phyloP scores from a whole-genome alignment of 1,284 basidiomycete species.

The Ceratobasidium sp. region DNA sequence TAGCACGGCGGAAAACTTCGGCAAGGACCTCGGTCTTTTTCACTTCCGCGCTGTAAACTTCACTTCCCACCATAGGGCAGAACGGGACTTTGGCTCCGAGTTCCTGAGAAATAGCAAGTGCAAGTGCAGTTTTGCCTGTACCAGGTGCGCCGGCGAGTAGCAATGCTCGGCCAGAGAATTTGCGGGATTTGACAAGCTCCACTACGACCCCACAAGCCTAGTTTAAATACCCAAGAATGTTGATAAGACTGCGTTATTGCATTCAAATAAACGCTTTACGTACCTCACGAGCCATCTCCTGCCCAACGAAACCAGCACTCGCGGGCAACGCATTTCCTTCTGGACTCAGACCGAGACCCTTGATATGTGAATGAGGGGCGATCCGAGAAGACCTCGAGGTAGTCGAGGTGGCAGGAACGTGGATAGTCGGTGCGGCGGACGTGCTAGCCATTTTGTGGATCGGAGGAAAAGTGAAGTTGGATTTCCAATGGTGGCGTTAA shows the following conservation, averaged over 20 bases:
- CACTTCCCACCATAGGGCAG: constrained; percentile 97
- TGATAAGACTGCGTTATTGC: background rate
- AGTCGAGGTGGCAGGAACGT: constrained; percentile 19
- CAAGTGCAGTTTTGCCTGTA: constrained; percentile 96
- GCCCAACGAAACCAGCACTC: constrained; percentile 91
- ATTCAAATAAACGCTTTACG: constrained; percentile 49
- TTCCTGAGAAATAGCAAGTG: constrained; percentile 94
- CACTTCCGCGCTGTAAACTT: constrained; percentile 97
- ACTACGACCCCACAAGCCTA: constrained; percentile 92
- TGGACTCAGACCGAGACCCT: constrained; percentile 90
- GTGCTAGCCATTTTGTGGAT: constrained; percentile 35
- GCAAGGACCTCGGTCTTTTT: constrained; percentile 99
- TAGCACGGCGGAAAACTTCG: constrained; percentile 94
- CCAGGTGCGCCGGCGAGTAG: constrained; percentile 91
- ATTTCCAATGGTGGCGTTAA: constrained; percentile 23
- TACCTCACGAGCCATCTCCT: constrained; percentile 91
- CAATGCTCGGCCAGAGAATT: constrained; percentile 92
- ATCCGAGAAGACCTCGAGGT: constrained; percentile 79
- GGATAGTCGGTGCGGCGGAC: constrained; percentile 26
- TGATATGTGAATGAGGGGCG: constrained; percentile 94
- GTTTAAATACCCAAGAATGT: background rate
- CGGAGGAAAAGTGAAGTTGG: constrained; percentile 5
- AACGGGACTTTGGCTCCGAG: constrained; percentile 96
- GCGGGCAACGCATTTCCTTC: constrained; percentile 82
- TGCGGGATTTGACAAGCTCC: constrained; percentile 90